Evolutionary conservation across 495 filamentous ascomycete genomes (phyloP), one percentile per base, ranked within the genome.

Genomic region (Jackrogersella multiformis): DNA sequence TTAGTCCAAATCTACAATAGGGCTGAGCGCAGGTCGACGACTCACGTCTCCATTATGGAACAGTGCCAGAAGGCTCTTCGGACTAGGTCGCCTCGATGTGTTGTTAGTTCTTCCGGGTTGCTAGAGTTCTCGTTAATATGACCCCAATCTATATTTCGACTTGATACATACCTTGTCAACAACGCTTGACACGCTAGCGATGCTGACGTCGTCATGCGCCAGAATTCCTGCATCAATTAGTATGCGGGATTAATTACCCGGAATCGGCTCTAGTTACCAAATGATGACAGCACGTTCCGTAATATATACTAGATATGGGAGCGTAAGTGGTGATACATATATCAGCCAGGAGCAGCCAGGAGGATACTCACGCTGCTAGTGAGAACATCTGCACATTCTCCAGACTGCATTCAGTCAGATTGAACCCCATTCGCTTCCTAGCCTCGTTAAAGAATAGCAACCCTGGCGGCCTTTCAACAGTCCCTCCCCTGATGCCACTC

Each of bases 371-470:
- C 84, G 82, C 80, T 36, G 82, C 77, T 18, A 88, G 73, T 13
- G 85, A 73, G 56, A 80, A 82, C 18, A 85, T 81, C 64, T 87
- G 86, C 15, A 88, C 77, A 64, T 84, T 86, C 64, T 86, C 85
- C 10, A 88, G 74, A 59, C 79, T 82, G 67, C 79, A 85, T 38
- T 85, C 79, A 1, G 81, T 83, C 30, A 83, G 58, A 30, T 83
- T 76, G 70, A 86, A 88, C 5, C 86, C 86, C 68, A 88, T 81
- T 23, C 85, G 77, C 58, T 78, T 81, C 35, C 86, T 78, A 1
- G 85, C 86, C 72, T 88, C 86, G 63, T 87, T 88, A 70, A 88
- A 88, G 20, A 87, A 73, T 2, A 76, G 76, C 5, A 88, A 68
- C 4, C 86, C 86, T 0, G 86, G 86, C n/a, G 86, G 86, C 12